These are phyloP conservation scores for Blastocystis hominis DNA, from an alignment of 352 stramenopile species.

Conservation along the genomic window DNA sequence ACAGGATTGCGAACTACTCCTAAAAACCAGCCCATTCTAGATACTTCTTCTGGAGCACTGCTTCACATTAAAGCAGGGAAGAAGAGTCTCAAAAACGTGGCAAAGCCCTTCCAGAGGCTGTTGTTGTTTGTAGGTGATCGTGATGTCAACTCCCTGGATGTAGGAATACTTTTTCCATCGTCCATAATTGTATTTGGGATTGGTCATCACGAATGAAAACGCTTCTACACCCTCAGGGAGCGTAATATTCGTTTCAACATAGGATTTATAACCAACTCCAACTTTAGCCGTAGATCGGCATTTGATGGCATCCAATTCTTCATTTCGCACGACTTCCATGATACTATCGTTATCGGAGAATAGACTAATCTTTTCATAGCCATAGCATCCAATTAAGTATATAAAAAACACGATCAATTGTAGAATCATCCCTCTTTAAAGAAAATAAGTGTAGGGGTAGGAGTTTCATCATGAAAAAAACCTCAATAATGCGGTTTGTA, in stretches of 20 bases:
- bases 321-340: not conserved
- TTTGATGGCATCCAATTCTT: not conserved
- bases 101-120: conserved; percentile 15
- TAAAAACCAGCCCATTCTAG: not conserved
- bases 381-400: not conserved
- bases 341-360: conserved; percentile 13
- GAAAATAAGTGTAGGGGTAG: not conserved
- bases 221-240: conserved; percentile 9
- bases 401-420: not conserved
- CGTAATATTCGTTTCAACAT: not conserved
- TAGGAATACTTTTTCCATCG: not conserved
- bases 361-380: conserved; percentile 36
- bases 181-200: not conserved
- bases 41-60: conserved; percentile 2
- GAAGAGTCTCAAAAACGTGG: not conserved
- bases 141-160: not conserved
- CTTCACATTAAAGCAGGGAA: conserved; percentile 51
- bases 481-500: not conserved
- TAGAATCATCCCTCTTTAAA: not conserved
- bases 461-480: not conserved
- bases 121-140: not conserved
- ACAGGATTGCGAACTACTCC: not conserved
- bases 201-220: not conserved
- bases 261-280: not conserved
- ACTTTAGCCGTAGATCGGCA: not conserved